phyloP scores from a whole-genome alignment of 352 stramenopile species.

The Phytophthora aleatoria region DNA sequence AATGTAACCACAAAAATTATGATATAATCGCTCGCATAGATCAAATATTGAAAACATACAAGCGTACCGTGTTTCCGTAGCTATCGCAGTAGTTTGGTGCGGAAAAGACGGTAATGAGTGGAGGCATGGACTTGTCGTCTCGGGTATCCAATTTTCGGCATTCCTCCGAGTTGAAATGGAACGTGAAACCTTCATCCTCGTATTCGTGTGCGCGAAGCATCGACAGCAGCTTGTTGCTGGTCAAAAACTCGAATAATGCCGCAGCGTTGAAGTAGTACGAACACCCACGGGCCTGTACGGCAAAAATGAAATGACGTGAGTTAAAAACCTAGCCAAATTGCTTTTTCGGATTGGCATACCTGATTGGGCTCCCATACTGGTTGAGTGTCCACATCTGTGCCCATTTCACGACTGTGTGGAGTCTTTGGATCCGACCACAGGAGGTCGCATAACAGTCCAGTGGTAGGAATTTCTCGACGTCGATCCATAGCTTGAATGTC shows the following conservation, averaged over 20 bases:
- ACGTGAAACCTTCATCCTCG: constrained; percentile 69
- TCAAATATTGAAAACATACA: neutral
- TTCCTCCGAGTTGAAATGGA: constrained; percentile 58
- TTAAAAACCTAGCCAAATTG: neutral
- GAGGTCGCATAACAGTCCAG: constrained; percentile 71
- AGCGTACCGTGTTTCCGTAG: constrained; percentile 65
- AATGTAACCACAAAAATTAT: neutral
- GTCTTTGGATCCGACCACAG: constrained; percentile 72
- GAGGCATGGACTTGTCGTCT: constrained; percentile 51
- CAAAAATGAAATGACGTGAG: neutral
- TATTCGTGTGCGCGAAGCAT: constrained; percentile 87
- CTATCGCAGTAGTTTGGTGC: constrained; percentile 96
- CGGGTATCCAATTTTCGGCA: constrained; percentile 55
- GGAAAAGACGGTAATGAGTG: constrained; percentile 95
- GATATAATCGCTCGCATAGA: too few species aligned
- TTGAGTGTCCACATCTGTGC: constrained; percentile 16
- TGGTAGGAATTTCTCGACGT: constrained; percentile 62
- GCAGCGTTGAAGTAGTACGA: constrained; percentile 90
- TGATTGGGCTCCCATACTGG: constrained; percentile 30
- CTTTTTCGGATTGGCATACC: constrained; percentile 6
- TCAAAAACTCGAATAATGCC: constrained; percentile 76
- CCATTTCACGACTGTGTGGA: neutral
- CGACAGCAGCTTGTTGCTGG: constrained; percentile 62
- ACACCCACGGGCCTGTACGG: constrained; percentile 62
- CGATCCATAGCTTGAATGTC: constrained; percentile 69